phyloP scores from a whole-genome alignment of 176 grass and related monocot species.

The Elymus sibiricus region DNA sequence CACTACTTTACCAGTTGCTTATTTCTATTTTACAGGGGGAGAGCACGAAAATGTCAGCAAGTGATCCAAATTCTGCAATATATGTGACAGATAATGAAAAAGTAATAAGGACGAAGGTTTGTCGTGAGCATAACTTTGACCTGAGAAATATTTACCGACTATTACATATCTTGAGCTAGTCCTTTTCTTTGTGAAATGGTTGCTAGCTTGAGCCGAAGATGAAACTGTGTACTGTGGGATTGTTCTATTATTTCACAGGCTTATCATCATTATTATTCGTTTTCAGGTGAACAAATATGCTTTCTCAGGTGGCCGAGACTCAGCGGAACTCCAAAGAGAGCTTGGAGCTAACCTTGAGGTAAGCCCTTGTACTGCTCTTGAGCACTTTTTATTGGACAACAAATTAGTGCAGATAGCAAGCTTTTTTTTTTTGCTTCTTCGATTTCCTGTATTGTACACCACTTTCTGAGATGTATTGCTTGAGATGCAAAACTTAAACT shows the following conservation, averaged over 20 bases:
- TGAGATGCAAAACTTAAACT: too few species aligned
- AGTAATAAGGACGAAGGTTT: constrained; percentile 81
- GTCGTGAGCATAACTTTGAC: constrained; percentile 8
- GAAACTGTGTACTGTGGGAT: too few species aligned
- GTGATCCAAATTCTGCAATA: constrained; percentile 90
- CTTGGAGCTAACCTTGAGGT: constrained; percentile 92
- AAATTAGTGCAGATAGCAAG: background rate
- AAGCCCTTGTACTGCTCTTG: background rate
- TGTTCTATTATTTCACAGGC: background rate
- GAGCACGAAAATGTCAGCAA: constrained; percentile 94
- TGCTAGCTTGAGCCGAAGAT: background rate
- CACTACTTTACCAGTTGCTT: background rate
- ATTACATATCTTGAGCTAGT: background rate
- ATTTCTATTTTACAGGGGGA: constrained; percentile 52
- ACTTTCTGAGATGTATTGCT: too few species aligned
- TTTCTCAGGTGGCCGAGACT: constrained; percentile 91
- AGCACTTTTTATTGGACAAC: background rate
- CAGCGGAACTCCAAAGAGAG: constrained; percentile 75
- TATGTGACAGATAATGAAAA: constrained; percentile 83
- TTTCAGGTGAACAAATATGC: constrained; percentile 84
- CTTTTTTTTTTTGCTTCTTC: too few species aligned
- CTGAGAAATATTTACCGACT: background rate
- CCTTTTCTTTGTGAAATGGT: background rate
- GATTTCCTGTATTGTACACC: too few species aligned
- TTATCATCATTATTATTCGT: constrained; percentile 1